Evolutionary conservation across 2,329 filamentous ascomycete genomes (phyloP).

Genomic region (Microdochium nivale): DNA sequence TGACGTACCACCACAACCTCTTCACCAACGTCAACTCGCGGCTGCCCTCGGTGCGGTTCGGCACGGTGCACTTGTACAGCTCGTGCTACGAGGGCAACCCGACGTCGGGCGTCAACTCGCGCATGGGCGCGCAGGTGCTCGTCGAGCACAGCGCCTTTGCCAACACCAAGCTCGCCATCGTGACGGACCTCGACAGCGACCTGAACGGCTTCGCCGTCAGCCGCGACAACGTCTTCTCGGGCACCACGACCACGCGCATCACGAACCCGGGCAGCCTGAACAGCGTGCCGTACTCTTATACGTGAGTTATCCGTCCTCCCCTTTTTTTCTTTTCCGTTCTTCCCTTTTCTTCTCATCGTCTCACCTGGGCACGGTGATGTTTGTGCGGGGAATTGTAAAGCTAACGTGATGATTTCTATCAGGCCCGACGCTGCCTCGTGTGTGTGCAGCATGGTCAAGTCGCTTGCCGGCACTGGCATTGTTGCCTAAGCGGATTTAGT

Average conservation of each 20-base stretch:
- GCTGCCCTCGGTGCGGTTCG: constrained; percentile 55
- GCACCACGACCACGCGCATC: constrained; percentile 19
- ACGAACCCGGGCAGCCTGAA: constrained; percentile 22
- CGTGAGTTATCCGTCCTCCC: constrained; percentile 16
- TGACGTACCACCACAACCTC: constrained; percentile 62
- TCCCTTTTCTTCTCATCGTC: no score
- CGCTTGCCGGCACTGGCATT: constrained; percentile 1
- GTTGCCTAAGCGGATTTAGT: not conserved
- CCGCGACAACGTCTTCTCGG: constrained; percentile 34
- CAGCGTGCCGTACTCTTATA: constrained; percentile 24
- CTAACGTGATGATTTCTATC: not conserved
- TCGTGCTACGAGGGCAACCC: constrained; percentile 36
- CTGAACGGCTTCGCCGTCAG: constrained; percentile 33
- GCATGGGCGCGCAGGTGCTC: constrained; percentile 40
- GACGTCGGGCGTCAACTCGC: constrained; percentile 43
- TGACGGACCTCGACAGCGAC: constrained; percentile 33
- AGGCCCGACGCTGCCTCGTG: constrained; percentile 11
- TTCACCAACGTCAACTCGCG: constrained; percentile 58
- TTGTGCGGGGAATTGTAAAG: no score
- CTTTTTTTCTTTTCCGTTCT: not conserved
- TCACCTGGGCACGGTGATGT: no score
- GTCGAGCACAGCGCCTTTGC: constrained; percentile 41
- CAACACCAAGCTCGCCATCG: constrained; percentile 30
- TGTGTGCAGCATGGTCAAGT: constrained; percentile 11
- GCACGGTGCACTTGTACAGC: constrained; percentile 52